Percentiles rank a stretch among this genome's conserved stretches.
These are phyloP conservation scores for Dendryphion nanum DNA, from an alignment of 2,329 filamentous ascomycete genomes.

Conservation along the genomic window DNA sequence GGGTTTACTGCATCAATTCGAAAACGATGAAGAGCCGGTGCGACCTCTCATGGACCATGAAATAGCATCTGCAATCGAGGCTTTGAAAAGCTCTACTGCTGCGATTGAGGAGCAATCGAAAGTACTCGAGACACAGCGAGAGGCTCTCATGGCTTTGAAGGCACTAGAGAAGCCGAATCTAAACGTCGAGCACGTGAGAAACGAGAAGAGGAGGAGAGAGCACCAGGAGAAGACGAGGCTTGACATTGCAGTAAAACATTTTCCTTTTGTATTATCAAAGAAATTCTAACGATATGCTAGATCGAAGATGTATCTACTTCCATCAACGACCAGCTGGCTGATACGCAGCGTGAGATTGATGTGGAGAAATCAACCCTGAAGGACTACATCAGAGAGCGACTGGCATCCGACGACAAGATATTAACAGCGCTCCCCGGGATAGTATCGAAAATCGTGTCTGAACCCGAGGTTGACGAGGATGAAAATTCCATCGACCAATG, in stretches of 20 bases:
- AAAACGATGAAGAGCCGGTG: conserved; percentile 24
- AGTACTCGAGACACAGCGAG: conserved; percentile 60
- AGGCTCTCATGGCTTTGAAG: conserved; percentile 57
- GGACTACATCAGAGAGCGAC: conserved; percentile 49
- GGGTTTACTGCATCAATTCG: conserved; percentile 30
- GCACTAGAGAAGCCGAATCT: conserved; percentile 46
- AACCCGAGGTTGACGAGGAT: conserved; percentile 51
- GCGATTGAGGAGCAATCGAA: conserved; percentile 65
- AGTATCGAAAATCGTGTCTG: conserved; percentile 56
- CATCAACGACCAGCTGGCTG: conserved; percentile 33
- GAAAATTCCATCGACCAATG: conserved; percentile 56
- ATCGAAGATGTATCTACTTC: conserved; percentile 30
- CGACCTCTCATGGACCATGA: conserved; percentile 60
- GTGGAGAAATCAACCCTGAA: conserved; percentile 47
- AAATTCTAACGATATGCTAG: conserved; percentile 5
- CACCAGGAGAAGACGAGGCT: conserved; percentile 43
- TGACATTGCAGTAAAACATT: conserved; percentile 34
- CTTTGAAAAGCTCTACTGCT: conserved; percentile 63
- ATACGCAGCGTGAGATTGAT: conserved; percentile 50
- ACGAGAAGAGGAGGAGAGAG: conserved; percentile 38
- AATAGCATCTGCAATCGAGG: conserved; percentile 59
- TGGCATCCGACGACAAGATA: conserved; percentile 65
- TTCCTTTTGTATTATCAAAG: background rate
- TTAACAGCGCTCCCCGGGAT: conserved; percentile 66
- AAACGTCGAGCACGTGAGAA: conserved; percentile 36